Percentiles rank a stretch among this genome's conserved stretches.
phyloP scores from a whole-genome alignment of 2,329 filamentous ascomycete species.

The Rhexocercosporidium sp. region DNA sequence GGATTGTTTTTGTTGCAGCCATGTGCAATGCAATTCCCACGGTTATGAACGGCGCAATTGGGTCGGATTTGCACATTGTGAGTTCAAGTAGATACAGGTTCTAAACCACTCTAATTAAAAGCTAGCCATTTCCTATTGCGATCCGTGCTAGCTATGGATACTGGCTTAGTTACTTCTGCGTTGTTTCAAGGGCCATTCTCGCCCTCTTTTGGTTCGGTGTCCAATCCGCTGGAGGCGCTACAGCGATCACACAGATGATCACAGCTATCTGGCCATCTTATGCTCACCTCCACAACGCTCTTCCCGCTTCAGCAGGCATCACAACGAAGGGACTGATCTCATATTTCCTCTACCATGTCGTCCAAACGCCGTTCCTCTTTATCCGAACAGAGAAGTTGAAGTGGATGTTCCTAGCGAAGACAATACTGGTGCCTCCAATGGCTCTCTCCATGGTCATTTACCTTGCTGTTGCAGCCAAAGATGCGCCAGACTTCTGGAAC shows the following conservation, averaged over 20 bases:
- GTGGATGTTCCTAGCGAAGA: conserved; percentile 56
- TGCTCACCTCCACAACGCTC: conserved; percentile 52
- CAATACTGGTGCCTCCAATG: conserved; percentile 36
- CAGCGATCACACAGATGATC: conserved; percentile 46
- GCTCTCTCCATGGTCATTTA: conserved; percentile 23
- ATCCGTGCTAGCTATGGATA: conserved; percentile 24
- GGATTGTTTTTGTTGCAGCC: conserved; percentile 58
- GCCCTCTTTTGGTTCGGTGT: conserved; percentile 28
- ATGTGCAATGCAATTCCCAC: conserved; percentile 60
- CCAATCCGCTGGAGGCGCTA: conserved; percentile 22
- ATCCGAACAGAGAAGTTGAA: conserved; percentile 52
- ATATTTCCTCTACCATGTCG: conserved; percentile 50
- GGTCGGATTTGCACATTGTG: conserved; percentile 34
- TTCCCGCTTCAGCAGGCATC: conserved; percentile 54
- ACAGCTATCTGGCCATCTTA: conserved; percentile 56
- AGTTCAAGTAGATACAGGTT: not conserved
- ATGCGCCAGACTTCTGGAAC: conserved; percentile 18
- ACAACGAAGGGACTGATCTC: conserved; percentile 58
- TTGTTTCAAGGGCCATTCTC: conserved; percentile 24
- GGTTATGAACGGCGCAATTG: conserved; percentile 51
- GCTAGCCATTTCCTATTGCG: conserved; percentile 23
- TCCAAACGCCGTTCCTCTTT: conserved; percentile 47
- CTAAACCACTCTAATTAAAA: too few relatives aligned
- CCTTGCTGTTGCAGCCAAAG: conserved; percentile 7
- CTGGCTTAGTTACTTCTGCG: conserved; percentile 22